Evolutionary conservation across 75 land plant species (phyloP).

Genomic region (Gnetum montanum): DNA sequence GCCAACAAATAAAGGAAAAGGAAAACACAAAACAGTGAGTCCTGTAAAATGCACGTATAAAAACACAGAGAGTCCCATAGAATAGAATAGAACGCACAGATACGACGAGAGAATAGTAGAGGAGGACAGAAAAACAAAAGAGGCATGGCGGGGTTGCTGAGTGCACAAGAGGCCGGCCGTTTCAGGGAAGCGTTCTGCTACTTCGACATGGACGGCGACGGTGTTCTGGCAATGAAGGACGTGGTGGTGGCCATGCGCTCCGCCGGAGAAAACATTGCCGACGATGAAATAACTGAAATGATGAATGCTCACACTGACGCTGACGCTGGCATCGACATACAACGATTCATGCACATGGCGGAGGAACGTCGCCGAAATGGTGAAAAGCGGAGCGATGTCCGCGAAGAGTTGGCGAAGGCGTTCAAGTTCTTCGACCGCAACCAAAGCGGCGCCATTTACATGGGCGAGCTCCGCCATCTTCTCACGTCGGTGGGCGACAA

Average conservation of each 20-base stretch:
- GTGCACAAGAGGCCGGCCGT: background rate
- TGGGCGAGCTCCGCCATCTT: slow-evolving; percentile 1
- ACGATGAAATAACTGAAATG: slow-evolving; percentile 18
- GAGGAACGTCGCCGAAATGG: slow-evolving; percentile 1
- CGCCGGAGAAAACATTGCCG: slow-evolving; percentile 21
- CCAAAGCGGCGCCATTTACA: slow-evolving; percentile 8
- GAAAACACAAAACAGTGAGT: too few relatives aligned
- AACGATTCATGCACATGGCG: slow-evolving; percentile 10
- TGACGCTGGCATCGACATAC: slow-evolving; percentile 12
- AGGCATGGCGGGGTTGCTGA: background rate
- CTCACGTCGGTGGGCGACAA: background rate
- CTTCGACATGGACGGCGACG: slow-evolving; percentile 36
- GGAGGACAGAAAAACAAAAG: too few relatives aligned
- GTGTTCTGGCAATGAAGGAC: slow-evolving; percentile 16
- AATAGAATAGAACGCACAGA: too few relatives aligned
- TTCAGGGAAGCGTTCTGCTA: slow-evolving; percentile 28
- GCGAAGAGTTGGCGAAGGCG: background rate
- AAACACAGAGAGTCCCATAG: too few relatives aligned
- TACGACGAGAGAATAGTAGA: too few relatives aligned
- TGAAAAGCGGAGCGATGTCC: background rate
- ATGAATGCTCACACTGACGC: slow-evolving; percentile 13
- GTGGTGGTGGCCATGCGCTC: slow-evolving; percentile 25
- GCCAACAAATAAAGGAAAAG: too few relatives aligned
- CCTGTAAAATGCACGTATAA: too few relatives aligned
- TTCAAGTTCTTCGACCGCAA: background rate